phyloP scores from a whole-genome alignment of 2,329 filamentous ascomycete genomes.

The Colletotrichum lini region DNA sequence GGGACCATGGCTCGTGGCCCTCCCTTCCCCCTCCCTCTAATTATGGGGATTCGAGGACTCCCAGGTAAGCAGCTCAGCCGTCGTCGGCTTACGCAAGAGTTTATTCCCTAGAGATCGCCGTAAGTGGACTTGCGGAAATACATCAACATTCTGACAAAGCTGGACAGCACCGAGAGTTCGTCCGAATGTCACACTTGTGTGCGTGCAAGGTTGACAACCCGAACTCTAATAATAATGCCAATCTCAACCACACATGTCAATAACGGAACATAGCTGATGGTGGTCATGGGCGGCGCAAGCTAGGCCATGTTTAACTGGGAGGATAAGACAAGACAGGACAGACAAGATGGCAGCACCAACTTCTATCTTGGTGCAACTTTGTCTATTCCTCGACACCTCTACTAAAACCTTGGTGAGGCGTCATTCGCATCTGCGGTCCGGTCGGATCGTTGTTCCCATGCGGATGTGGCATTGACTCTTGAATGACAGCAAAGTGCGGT shows the following conservation, averaged over 20 bases:
- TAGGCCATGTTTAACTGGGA: background rate
- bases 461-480: background rate
- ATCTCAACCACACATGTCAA: background rate
- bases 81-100: background rate
- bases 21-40: conserved; percentile 14
- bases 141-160: background rate
- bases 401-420: conserved; percentile 28
- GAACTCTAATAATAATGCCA: background rate
- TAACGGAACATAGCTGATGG: background rate
- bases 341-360: background rate
- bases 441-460: conserved; percentile 28
- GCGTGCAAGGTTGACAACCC: conserved; percentile 11
- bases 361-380: conserved; percentile 3
- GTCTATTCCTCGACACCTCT: conserved; percentile 15
- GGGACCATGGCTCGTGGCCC: conserved; percentile 13
- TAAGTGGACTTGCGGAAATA: background rate
- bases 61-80: background rate
- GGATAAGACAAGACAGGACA: background rate
- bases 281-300: background rate
- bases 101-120: background rate
- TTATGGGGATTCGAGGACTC: conserved; percentile 1
- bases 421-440: conserved; percentile 16
- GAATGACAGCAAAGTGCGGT: background rate
- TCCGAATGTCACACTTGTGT: conserved; percentile 5
- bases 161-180: background rate